Percentiles rank a stretch among this genome's conserved stretches.
phyloP scores from a whole-genome alignment of 129 eudicot genomes.

The Arctium lappa region DNA sequence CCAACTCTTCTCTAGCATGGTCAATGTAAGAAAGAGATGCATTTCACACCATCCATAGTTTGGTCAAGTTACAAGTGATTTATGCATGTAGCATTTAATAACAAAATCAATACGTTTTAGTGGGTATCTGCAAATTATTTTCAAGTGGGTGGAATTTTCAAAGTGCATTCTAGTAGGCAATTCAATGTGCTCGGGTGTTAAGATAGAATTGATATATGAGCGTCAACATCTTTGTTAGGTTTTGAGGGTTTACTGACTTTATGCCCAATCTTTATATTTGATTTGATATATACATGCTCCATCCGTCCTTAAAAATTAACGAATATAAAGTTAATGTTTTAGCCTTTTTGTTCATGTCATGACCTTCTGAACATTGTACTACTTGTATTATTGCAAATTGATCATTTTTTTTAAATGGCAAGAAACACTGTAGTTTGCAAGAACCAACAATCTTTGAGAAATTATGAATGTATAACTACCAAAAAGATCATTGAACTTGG shows the following conservation, averaged over 20 bases:
- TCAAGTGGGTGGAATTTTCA: conserved; percentile 17
- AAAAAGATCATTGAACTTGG: not conserved
- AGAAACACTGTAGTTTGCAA: conserved; percentile 6
- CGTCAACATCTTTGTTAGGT: conserved; percentile 32
- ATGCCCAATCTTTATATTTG: not conserved
- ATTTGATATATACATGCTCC: not conserved
- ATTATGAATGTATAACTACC: not conserved
- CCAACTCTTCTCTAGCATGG: conserved; percentile 17
- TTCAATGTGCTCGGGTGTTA: conserved; percentile 3
- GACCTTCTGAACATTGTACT: not conserved
- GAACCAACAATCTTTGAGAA: conserved; percentile 2
- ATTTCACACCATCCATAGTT: not conserved
- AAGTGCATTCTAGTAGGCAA: conserved; percentile 1
- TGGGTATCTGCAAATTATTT: not conserved
- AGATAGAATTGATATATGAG: not conserved
- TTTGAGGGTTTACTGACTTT: conserved; percentile 10
- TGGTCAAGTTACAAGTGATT: conserved; percentile 23
- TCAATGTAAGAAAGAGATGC: not conserved
- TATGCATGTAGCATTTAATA: conserved; percentile 32
- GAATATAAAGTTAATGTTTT: not conserved
- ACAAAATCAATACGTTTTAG: conserved; percentile 5
- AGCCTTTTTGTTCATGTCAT: not conserved
- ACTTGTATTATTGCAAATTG: conserved; percentile 6
- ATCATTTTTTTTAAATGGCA: conserved; percentile 5
- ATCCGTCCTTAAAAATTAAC: not conserved